Evolutionary conservation across 2,329 filamentous ascomycete species (phyloP), one percentile per base, ranked within the genome.

Genomic region (Chalaropsis ovoidea): DNA sequence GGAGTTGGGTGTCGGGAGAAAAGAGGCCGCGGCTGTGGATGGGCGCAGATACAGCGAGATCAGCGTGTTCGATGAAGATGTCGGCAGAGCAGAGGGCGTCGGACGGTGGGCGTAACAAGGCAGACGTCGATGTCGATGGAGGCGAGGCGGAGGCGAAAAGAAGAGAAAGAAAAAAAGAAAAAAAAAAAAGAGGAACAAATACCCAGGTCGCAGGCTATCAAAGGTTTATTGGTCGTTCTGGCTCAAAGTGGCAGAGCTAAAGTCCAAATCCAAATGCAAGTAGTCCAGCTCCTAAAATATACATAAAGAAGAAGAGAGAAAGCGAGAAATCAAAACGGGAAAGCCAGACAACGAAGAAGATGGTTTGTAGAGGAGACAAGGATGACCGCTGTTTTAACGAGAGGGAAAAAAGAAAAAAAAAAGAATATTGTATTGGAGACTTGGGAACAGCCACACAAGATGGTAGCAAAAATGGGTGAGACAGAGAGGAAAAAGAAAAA

Each of bases 111-210:
- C 27, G 47, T 52, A 52, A 19, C 10, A 27, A 52, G 47, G 19
- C 8, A 52, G 24, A 52, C 4, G 22, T 24, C 11, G 47, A 52
- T 52, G 22, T 39, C 35, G 24, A 27, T 24, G 22, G 24, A 52
- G 3, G 47, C 10, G 24, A 27, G 22, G 19, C 47, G 19, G 19
- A 52, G 2, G 11, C 8, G 22, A 52, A 2, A 52, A 24, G 2
- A 15, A 52, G 15, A 27, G 13, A 52, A 52, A 52, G 5, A 24
- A 52, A 24, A 52, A 10, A 39, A 60, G 43, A n/a, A 60, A 61
- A 19, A 56, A 42, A 35, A n/a, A 64, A 31, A 65, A 45, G n/a
- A 65, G 62, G 56, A 43, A 31, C 52, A 64, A 64, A 64, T 43
- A 43, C 22, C 35, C 4, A 39, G 35, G 35, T 7, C 4, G 8